Conservation (phyloP, 345 rosid species). For the Citrus reticulata region DNA sequence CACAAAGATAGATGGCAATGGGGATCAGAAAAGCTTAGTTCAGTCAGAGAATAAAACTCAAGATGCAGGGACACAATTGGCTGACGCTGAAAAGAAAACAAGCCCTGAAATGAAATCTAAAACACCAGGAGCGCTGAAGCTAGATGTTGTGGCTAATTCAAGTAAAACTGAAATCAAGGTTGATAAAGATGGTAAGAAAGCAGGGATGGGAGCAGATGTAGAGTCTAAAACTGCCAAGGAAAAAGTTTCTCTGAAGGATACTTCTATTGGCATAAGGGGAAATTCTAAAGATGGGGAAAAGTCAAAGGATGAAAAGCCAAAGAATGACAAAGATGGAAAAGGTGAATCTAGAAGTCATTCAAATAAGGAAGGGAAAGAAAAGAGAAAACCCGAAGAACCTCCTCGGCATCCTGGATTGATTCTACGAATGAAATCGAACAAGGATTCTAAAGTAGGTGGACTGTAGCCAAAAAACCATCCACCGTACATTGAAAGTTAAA, state of each 20-base stretch:
- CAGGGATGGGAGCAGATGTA: constrained; percentile 33
- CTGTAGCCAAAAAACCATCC: background rate
- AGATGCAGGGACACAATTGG: constrained; percentile 27
- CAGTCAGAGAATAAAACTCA: constrained; percentile 22
- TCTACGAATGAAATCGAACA: constrained; percentile 55
- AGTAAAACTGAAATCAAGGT: constrained; percentile 31
- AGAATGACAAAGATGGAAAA: constrained; percentile 44
- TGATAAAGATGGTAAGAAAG: constrained; percentile 43
- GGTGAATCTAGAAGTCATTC: constrained; percentile 40
- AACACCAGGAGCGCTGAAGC: constrained; percentile 38
- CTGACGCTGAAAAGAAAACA: constrained; percentile 29
- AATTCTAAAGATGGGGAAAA: constrained; percentile 35
- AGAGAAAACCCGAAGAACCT: constrained; percentile 67
- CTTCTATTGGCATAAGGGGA: constrained; percentile 32
- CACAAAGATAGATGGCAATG: constrained; percentile 35
- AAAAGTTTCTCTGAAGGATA: constrained; percentile 35
- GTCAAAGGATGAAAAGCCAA: constrained; percentile 42
- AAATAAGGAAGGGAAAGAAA: constrained; percentile 58
- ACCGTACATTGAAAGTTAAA: constrained; percentile 3
- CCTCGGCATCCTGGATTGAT: constrained; percentile 85
- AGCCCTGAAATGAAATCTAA: constrained; percentile 21
- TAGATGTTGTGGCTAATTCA: constrained; percentile 31
- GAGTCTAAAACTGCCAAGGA: constrained; percentile 39
- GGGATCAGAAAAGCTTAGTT: constrained; percentile 33
- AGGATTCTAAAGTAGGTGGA: constrained; percentile 66